Conservation (phyloP, 345 rosid genomes). For the Draba incana region DNA sequence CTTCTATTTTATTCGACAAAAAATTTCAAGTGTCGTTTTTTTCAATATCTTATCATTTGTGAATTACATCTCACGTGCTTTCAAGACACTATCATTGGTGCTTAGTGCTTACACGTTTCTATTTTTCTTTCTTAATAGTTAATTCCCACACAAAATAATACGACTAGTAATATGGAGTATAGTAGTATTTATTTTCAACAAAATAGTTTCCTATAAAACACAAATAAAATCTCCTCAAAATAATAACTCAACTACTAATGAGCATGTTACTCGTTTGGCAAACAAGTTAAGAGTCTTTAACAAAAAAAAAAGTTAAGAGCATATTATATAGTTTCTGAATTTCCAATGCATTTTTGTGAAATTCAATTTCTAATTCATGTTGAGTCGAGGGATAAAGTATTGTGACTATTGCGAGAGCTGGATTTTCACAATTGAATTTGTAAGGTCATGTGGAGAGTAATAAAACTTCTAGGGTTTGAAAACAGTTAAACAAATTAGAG, state of each 20-base stretch:
- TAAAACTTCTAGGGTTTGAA: too few relatives aligned
- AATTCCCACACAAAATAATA: not conserved
- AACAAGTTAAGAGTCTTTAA: not conserved
- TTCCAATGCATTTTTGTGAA: not conserved
- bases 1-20: constrained; percentile 26
- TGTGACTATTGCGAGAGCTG: too few relatives aligned
- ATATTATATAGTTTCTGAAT: not conserved
- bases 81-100: constrained; percentile 30
- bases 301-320: not conserved
- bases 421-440: too few relatives aligned
- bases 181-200: not conserved
- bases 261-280: not conserved
- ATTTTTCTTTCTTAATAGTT: not conserved
- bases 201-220: not conserved
- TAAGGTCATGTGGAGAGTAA: too few relatives aligned
- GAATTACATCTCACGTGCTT: constrained; percentile 36
- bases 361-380: not conserved
- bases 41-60: constrained; percentile 16
- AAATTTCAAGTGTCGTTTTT: constrained; percentile 23
- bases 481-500: too few relatives aligned
- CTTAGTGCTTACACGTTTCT: constrained; percentile 32
- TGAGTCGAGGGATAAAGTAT: not conserved
- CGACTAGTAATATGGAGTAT: too few relatives aligned
- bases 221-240: not conserved
- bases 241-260: not conserved